A percentile compares a stretch with the other conserved stretches of the same genome.
Conservation (phyloP, 805 yeast genomes). For the Cyberlindnera nakhonratchasimensis region DNA sequence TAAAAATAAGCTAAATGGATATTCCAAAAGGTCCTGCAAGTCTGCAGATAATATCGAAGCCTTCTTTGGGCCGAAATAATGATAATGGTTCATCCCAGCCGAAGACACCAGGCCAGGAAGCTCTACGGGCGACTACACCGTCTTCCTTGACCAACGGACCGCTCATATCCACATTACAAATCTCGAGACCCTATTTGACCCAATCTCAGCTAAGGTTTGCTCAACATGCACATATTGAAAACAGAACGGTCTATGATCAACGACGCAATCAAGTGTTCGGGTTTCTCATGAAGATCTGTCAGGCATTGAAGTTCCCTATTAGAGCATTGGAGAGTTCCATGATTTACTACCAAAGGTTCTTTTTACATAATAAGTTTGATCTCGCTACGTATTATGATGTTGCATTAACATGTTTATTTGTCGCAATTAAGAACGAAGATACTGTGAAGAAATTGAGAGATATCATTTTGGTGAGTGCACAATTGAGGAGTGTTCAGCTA, state of each 20-base stretch:
- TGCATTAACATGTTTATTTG: conserved; percentile 64
- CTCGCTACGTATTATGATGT: conserved; percentile 53
- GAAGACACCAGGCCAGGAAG: not conserved
- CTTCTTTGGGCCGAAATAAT: not conserved
- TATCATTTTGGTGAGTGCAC: conserved; percentile 43
- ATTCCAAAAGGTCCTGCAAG: conserved; percentile 1
- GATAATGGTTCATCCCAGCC: not conserved
- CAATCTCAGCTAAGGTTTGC: conserved; percentile 48
- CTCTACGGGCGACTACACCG: not conserved
- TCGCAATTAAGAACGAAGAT: conserved; percentile 79
- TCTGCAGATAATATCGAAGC: not conserved
- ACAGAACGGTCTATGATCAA: conserved; percentile 46
- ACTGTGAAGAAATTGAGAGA: conserved; percentile 73
- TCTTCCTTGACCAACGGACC: conserved; percentile 1
- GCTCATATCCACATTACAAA: conserved; percentile 33
- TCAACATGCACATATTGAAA: conserved; percentile 50
- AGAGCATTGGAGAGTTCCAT: conserved; percentile 67
- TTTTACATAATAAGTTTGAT: conserved; percentile 60
- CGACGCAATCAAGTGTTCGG: conserved; percentile 52
- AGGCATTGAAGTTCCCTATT: conserved; percentile 60
- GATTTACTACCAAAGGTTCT: conserved; percentile 69
- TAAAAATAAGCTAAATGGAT: too few relatives aligned
- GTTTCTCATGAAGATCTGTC: conserved; percentile 50
- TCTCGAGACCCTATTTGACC: conserved; percentile 62
- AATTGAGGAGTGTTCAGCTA: conserved; percentile 28